Conservation (phyloP, 2,329 filamentous ascomycete genomes). For the Penicillium fuscoglaucum region DNA sequence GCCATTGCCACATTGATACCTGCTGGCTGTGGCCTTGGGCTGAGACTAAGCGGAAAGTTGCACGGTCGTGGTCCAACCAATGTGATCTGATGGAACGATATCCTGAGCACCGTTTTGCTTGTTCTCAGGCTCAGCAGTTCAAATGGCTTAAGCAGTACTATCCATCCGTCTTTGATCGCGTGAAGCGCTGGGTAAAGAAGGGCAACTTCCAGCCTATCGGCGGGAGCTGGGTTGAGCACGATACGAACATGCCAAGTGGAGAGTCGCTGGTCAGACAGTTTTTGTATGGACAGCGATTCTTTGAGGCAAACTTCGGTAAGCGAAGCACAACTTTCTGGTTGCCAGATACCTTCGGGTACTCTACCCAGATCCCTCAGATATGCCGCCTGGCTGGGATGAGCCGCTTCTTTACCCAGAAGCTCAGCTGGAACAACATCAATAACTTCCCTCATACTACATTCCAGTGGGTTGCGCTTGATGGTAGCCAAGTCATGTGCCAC, state of each 20-base stretch:
- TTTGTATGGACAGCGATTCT: conserved; percentile 91
- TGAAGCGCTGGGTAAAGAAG: conserved; percentile 86
- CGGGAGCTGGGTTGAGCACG: conserved; percentile 98
- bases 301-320: conserved; percentile 86
- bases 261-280: conserved; percentile 95
- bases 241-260: conserved; percentile 95
- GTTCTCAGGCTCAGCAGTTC: conserved; percentile 94
- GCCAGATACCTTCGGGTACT: conserved; percentile 97
- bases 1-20: conserved; percentile 96
- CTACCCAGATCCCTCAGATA: conserved; percentile 87
- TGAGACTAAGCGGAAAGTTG: conserved; percentile 95
- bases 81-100: conserved; percentile 94
- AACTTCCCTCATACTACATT: conserved; percentile 98
- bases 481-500: conserved; percentile 94
- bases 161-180: conserved; percentile 82
- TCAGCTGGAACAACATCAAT: conserved; percentile 99
- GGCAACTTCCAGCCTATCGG: conserved; percentile 93
- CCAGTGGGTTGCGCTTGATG: conserved; percentile 95
- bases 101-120: conserved; percentile 87
- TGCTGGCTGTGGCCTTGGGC: conserved; percentile 99
- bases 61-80: conserved; percentile 93
- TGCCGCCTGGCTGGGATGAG: conserved; percentile 94
- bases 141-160: conserved; percentile 95
- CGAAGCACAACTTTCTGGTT: conserved; percentile 94
- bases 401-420: conserved; percentile 94